These are phyloP conservation scores for Passalora sequoiae DNA, from an alignment of 2,329 filamentous ascomycete species.

Conservation along the genomic window DNA sequence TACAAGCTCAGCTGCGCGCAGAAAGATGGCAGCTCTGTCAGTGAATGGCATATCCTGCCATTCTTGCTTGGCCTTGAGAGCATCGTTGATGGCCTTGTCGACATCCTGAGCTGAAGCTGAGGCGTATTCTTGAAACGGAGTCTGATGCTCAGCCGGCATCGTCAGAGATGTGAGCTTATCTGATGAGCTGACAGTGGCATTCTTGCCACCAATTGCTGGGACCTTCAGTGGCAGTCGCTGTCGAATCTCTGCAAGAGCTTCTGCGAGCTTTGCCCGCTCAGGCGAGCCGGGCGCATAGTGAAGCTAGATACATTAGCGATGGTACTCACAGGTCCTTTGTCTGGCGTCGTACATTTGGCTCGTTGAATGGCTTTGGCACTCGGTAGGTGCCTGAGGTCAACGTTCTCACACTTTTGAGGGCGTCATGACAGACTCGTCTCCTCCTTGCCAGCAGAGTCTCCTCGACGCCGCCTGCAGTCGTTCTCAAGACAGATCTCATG, in stretches of 20 bases:
- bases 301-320: conserved; percentile 53
- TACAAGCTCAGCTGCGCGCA: conserved; percentile 89
- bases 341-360: conserved; percentile 10
- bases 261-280: conserved; percentile 68
- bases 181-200: conserved; percentile 51
- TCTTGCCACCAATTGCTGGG: conserved; percentile 74
- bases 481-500: conserved; percentile 5
- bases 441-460: conserved; percentile 2
- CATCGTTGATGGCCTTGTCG: conserved; percentile 70
- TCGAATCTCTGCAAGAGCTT: conserved; percentile 65
- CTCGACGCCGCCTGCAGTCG: conserved; percentile 2
- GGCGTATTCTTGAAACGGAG: conserved; percentile 73
- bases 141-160: conserved; percentile 73
- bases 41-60: conserved; percentile 89
- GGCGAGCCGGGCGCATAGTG: conserved; percentile 78
- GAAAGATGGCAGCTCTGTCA: conserved; percentile 84
- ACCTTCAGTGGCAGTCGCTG: conserved; percentile 66
- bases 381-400: conserved; percentile 15
- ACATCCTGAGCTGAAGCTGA: conserved; percentile 73
- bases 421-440: conserved; percentile 1
- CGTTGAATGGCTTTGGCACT: conserved; percentile 17
- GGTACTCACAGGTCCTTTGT: neutral
- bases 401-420: conserved; percentile 5
- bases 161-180: conserved; percentile 62
- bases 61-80: conserved; percentile 73